Conservation (phyloP, 768 basidiomycete genomes). For the Leccinum barrowsii region DNA sequence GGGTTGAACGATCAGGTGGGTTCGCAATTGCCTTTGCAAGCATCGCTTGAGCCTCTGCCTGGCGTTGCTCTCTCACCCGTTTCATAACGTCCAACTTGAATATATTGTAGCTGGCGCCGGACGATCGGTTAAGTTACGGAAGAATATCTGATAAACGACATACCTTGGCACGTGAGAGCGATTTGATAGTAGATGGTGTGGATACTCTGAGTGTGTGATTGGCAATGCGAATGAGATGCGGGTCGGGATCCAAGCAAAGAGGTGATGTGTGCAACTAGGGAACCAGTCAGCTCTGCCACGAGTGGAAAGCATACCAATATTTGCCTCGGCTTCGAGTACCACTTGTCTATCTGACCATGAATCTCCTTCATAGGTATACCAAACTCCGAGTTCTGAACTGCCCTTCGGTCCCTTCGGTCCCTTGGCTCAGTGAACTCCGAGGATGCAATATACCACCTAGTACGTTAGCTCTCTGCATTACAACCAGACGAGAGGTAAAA, state of each 20-base stretch:
- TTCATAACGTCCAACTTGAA: constrained; percentile 45
- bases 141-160: constrained; percentile 9
- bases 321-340: constrained; percentile 70
- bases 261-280: constrained; percentile 67
- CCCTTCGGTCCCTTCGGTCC: no score
- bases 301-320: constrained; percentile 50
- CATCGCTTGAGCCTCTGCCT: constrained; percentile 20
- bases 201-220: constrained; percentile 74
- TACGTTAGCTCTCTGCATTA: no score
- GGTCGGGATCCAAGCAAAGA: constrained; percentile 79
- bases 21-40: constrained; percentile 28
- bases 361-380: no score
- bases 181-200: constrained; percentile 52
- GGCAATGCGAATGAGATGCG: constrained; percentile 68
- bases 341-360: no score
- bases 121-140: constrained; percentile 1
- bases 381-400: no score
- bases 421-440: no score
- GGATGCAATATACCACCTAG: no score
- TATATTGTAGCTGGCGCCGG: constrained; percentile 47
- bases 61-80: constrained; percentile 27
- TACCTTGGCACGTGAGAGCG: constrained; percentile 49
- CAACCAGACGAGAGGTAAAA: no score
- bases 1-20: constrained; percentile 20
- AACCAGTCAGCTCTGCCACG: constrained; percentile 7